Evolutionary conservation across 2,329 filamentous ascomycete species (phyloP).

Genomic region (Verticillium albo-atrum): DNA sequence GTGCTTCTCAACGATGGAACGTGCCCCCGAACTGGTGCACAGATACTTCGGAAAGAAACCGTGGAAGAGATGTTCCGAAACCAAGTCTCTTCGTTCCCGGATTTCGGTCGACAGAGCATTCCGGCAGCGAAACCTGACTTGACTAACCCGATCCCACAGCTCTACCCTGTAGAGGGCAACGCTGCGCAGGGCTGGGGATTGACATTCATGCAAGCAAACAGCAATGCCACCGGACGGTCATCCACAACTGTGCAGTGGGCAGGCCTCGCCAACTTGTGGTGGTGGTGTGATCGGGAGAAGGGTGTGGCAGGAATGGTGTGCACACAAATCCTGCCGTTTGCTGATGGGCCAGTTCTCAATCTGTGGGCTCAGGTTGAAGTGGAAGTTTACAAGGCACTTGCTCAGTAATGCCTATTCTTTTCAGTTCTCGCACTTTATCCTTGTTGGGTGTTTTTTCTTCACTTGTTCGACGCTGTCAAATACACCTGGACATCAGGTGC

Average conservation of each 20-base stretch:
- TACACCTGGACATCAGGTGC: too few relatives aligned
- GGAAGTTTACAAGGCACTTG: slow-evolving; percentile 26
- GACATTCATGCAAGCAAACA: slow-evolving; percentile 48
- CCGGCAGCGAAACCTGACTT: slow-evolving; percentile 43
- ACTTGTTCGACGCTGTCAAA: too few relatives aligned
- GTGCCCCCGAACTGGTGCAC: slow-evolving; percentile 48
- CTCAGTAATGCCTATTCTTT: not conserved
- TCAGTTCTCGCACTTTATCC: not conserved
- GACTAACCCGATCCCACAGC: slow-evolving; percentile 40
- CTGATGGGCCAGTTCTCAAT: slow-evolving; percentile 32
- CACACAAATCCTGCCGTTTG: slow-evolving; percentile 47
- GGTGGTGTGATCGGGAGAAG: slow-evolving; percentile 59
- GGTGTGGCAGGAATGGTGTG: slow-evolving; percentile 50
- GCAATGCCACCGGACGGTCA: slow-evolving; percentile 47
- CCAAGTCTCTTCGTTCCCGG: slow-evolving; percentile 50
- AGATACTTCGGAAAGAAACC: slow-evolving; percentile 51
- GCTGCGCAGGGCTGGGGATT: slow-evolving; percentile 63
- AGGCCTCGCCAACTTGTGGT: slow-evolving; percentile 56
- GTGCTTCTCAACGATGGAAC: slow-evolving; percentile 61
- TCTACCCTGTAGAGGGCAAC: slow-evolving; percentile 40
- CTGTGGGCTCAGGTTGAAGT: slow-evolving; percentile 35
- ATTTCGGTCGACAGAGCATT: slow-evolving; percentile 43
- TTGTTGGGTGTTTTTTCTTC: too few relatives aligned
- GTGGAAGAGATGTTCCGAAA: slow-evolving; percentile 63
- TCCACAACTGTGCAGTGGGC: slow-evolving; percentile 50